Percentiles rank a stretch among this genome's conserved stretches.
Evolutionary conservation across 163 green algal genomes (phyloP).

Genomic region (Volvox carteri): DNA sequence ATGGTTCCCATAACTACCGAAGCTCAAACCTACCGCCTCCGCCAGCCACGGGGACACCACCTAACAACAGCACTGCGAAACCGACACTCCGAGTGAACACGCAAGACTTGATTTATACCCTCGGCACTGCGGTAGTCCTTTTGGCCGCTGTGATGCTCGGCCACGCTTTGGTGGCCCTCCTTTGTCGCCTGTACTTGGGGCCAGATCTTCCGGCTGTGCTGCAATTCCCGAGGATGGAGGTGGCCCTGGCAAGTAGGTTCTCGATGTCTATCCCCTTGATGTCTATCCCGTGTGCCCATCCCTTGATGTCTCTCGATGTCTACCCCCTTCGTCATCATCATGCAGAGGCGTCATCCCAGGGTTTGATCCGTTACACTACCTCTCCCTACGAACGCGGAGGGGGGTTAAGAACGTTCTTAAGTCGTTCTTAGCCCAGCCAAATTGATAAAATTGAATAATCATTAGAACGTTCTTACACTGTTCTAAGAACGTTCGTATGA

Average conservation of each 20-base stretch:
- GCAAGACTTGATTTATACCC: slow-evolving; percentile 48
- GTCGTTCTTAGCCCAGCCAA: too few species aligned
- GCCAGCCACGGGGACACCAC: neutral
- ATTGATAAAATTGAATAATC: too few species aligned
- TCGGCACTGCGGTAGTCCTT: slow-evolving; percentile 1
- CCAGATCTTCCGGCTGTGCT: neutral
- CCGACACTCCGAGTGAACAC: neutral
- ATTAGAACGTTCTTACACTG: too few species aligned
- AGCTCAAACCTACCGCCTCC: neutral
- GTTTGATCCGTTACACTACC: neutral
- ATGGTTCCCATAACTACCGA: neutral
- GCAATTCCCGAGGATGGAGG: slow-evolving; percentile 32
- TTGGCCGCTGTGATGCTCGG: neutral
- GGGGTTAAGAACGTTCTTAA: neutral
- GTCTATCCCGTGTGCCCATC: neutral
- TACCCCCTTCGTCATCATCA: neutral
- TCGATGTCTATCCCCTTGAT: neutral
- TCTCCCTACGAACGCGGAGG: neutral
- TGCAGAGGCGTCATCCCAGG: neutral
- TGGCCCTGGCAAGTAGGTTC: slow-evolving; percentile 10
- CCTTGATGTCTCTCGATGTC: neutral
- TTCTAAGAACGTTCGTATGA: too few species aligned
- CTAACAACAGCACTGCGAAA: neutral
- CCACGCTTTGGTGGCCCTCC: neutral
- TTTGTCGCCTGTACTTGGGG: neutral